Conservation (phyloP, 768 basidiomycete genomes). For the Nevesoporus exiguus region DNA sequence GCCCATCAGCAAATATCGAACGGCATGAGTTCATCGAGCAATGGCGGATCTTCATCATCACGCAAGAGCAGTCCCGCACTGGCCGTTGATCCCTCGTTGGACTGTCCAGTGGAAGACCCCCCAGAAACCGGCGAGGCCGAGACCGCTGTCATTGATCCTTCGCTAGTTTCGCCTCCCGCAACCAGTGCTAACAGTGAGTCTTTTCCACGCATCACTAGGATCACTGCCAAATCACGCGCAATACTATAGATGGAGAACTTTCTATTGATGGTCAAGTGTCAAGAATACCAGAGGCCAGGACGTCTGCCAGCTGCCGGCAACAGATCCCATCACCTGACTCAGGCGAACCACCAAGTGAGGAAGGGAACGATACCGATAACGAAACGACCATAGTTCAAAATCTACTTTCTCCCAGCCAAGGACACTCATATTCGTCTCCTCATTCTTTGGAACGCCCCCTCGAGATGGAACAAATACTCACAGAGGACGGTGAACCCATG, state of each 20-base stretch:
- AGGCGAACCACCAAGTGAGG: slow-evolving; percentile 8
- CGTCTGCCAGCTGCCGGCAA: slow-evolving; percentile 7
- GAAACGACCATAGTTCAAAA: slow-evolving; percentile 15
- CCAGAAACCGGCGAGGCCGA: slow-evolving; percentile 14
- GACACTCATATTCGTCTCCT: slow-evolving; percentile 28
- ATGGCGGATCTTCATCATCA: slow-evolving; percentile 27
- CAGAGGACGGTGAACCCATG: slow-evolving; percentile 65
- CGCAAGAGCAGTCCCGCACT: slow-evolving; percentile 25
- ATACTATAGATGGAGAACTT: slow-evolving; percentile 32
- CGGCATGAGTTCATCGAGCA: slow-evolving; percentile 20
- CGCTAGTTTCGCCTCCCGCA: slow-evolving; percentile 28
- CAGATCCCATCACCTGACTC: slow-evolving; percentile 5
- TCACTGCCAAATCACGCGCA: slow-evolving; percentile 35
- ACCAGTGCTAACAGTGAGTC: slow-evolving; percentile 19
- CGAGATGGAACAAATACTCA: slow-evolving; percentile 53
- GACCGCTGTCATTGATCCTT: slow-evolving; percentile 36
- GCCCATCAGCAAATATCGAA: slow-evolving; percentile 24
- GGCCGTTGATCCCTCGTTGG: slow-evolving; percentile 25
- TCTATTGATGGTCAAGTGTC: slow-evolving; percentile 6
- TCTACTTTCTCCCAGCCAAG: slow-evolving; percentile 20
- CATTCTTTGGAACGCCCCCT: slow-evolving; percentile 35
- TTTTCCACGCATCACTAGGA: slow-evolving; percentile 23
- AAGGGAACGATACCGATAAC: slow-evolving; percentile 9
- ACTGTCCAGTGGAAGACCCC: slow-evolving; percentile 12
- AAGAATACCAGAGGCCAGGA: slow-evolving; percentile 5